Percentiles rank a stretch among this genome's conserved stretches.
Conservation (phyloP, 208 protist species). For the Leishmania arabica region DNA sequence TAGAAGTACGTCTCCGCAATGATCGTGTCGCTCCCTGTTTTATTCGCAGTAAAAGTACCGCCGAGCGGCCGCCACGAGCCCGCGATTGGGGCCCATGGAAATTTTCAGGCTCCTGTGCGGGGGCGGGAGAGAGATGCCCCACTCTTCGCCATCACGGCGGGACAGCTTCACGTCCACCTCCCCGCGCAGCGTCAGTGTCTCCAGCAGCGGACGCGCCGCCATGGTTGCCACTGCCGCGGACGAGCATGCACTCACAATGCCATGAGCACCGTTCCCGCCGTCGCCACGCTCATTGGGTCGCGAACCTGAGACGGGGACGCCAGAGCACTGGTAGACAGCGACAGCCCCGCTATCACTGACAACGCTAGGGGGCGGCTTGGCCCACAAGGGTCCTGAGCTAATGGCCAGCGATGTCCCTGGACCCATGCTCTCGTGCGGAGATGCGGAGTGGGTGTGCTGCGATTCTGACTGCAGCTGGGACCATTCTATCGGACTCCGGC, state of each 20-base stretch:
- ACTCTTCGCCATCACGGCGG: slow-evolving; percentile 21
- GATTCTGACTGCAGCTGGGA: background rate
- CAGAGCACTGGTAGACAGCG: background rate
- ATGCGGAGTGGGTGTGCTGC: background rate
- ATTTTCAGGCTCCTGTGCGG: slow-evolving; percentile 25
- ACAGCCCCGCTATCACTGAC: background rate
- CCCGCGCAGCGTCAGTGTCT: slow-evolving; percentile 26
- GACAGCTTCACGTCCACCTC: slow-evolving; percentile 25
- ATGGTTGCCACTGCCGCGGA: background rate
- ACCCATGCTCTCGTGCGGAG: background rate
- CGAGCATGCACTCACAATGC: background rate
- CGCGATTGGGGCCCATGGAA: slow-evolving; percentile 22
- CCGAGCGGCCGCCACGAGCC: slow-evolving; percentile 21
- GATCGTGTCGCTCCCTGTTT: background rate
- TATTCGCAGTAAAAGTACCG: slow-evolving; percentile 21
- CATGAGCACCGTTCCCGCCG: background rate
- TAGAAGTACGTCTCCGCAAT: background rate
- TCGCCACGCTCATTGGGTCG: background rate
- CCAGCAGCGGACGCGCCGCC: slow-evolving; percentile 14
- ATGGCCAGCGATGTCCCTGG: background rate
- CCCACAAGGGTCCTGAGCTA: background rate
- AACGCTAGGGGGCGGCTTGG: background rate
- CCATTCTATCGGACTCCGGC: slow-evolving; percentile 23
- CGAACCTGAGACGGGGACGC: slow-evolving; percentile 4
- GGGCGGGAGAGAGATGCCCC: slow-evolving; percentile 21